Conservation (phyloP, 2,329 filamentous ascomycete species). For the Dactylellina sp. region DNA sequence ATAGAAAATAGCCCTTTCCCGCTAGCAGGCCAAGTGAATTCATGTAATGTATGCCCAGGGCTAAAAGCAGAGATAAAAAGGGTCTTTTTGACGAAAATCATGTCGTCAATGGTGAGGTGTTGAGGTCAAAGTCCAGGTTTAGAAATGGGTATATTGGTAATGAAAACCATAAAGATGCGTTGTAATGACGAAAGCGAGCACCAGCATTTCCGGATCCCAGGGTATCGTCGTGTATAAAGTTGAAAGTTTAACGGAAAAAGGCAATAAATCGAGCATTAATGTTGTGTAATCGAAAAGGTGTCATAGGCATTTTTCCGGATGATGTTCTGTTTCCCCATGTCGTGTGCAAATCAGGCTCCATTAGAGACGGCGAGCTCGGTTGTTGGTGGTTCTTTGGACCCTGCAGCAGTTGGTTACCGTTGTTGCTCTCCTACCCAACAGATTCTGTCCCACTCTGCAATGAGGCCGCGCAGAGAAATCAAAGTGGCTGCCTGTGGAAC, state of each 20-base stretch:
- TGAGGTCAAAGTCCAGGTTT: neutral
- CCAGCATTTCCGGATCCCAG: conserved; percentile 33
- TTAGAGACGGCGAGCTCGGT: conserved; percentile 43
- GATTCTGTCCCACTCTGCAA: conserved; percentile 40
- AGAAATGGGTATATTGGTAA: conserved; percentile 27
- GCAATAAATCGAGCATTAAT: conserved; percentile 37
- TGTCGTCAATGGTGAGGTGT: conserved; percentile 33
- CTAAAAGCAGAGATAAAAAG: conserved; percentile 15
- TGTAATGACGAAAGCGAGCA: conserved; percentile 51
- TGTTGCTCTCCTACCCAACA: conserved; percentile 42
- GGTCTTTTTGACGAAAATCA: conserved; percentile 27
- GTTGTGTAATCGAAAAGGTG: conserved; percentile 56
- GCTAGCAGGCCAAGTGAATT: conserved; percentile 24
- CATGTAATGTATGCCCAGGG: conserved; percentile 17
- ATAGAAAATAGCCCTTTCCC: conserved; percentile 21
- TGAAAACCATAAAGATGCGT: conserved; percentile 40
- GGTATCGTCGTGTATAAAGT: conserved; percentile 49
- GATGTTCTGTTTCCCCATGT: conserved; percentile 35
- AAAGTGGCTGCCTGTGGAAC: conserved; percentile 39
- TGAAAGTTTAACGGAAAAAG: conserved; percentile 34
- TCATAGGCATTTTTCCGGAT: conserved; percentile 42
- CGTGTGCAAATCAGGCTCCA: conserved; percentile 38
- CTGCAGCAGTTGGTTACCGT: conserved; percentile 33
- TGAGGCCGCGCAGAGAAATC: conserved; percentile 13
- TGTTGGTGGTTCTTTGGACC: conserved; percentile 46